Conservation (phyloP, 2,329 filamentous ascomycete genomes). For the Biscogniauxia marginata region DNA sequence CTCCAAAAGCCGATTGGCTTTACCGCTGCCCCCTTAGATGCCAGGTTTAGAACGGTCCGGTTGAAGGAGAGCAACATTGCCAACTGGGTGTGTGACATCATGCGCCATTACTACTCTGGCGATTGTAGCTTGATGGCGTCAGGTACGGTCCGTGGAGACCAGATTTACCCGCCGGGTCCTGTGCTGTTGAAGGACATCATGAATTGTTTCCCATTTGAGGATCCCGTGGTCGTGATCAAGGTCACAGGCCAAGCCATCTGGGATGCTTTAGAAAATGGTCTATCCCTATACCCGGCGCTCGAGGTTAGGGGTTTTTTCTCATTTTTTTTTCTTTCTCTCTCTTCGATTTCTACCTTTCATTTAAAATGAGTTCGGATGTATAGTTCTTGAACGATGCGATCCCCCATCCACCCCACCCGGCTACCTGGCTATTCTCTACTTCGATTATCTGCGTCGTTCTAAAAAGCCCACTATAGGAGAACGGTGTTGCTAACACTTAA, state of each 20-base stretch:
- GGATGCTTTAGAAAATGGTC: conserved; percentile 81
- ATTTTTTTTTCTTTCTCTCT: too few relatives aligned
- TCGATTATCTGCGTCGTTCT: background rate
- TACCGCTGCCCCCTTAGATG: conserved; percentile 78
- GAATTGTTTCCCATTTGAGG: conserved; percentile 89
- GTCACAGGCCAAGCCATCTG: conserved; percentile 70
- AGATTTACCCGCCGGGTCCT: conserved; percentile 80
- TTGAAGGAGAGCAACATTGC: conserved; percentile 78
- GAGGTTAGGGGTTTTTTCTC: too few relatives aligned
- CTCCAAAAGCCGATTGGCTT: conserved; percentile 82
- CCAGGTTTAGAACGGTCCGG: conserved; percentile 80
- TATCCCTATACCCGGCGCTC: conserved; percentile 76
- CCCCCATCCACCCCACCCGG: too few relatives aligned
- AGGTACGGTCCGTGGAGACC: conserved; percentile 83
- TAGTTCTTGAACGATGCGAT: too few relatives aligned
- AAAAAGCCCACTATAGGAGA: background rate
- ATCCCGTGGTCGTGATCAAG: conserved; percentile 77
- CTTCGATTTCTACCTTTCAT: too few relatives aligned
- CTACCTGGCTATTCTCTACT: too few relatives aligned
- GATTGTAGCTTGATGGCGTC: conserved; percentile 84
- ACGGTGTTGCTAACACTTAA: background rate
- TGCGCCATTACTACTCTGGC: conserved; percentile 77
- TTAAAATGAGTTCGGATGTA: too few relatives aligned
- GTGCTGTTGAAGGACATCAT: conserved; percentile 79
- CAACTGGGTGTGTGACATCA: conserved; percentile 90